These are phyloP conservation scores for Trichoderma polysporum DNA, from an alignment of 2,329 filamentous ascomycete species.

Conservation along the genomic window DNA sequence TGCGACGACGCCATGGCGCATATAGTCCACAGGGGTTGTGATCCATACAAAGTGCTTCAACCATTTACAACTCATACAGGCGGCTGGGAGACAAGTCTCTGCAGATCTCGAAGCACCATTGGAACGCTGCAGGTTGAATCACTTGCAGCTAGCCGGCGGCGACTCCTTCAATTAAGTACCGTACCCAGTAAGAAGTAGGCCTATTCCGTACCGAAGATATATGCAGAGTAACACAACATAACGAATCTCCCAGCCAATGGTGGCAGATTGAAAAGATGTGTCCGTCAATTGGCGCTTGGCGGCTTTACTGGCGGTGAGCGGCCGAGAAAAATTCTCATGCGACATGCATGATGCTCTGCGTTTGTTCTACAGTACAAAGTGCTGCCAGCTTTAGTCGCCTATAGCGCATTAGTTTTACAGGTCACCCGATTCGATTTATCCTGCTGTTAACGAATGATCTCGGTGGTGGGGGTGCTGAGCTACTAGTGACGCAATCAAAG, in stretches of 20 bases:
- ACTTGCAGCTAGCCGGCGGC: constrained; percentile 4
- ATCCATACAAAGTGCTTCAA: too few species aligned
- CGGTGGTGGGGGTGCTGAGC: constrained; percentile 10
- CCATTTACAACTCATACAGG: neutral
- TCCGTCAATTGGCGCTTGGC: neutral
- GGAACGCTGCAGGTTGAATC: constrained; percentile 4
- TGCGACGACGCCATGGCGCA: neutral
- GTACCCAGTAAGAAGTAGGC: too few species aligned
- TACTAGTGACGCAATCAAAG: constrained; percentile 10
- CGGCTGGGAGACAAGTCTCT: neutral
- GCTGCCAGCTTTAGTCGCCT: neutral
- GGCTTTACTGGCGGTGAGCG: constrained; percentile 8
- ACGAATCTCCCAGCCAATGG: neutral
- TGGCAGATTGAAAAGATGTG: neutral
- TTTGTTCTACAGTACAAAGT: neutral
- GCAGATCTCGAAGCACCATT: neutral
- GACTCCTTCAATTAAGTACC: neutral
- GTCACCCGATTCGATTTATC: constrained; percentile 14
- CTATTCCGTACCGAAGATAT: too few species aligned
- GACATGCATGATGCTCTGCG: neutral
- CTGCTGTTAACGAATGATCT: neutral
- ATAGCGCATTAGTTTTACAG: constrained; percentile 16
- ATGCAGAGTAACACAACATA: neutral
- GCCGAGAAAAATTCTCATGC: neutral
- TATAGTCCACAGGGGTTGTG: neutral